phyloP scores from a whole-genome alignment of 106 monocot species.

The Allium sativum region DNA sequence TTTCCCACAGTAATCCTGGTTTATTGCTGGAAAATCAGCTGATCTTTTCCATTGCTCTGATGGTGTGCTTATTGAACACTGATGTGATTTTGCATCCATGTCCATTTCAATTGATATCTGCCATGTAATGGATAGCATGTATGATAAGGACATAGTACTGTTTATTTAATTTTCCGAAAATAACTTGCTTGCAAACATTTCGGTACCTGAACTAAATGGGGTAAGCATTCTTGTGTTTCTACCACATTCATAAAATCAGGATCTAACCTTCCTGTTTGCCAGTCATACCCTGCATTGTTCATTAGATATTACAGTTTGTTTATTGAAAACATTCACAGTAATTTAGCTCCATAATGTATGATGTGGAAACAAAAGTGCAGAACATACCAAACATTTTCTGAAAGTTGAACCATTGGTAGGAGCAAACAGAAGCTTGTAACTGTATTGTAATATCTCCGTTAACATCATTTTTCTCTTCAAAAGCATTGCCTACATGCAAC shows the following conservation, averaged over 20 bases:
- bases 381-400: slow-evolving; percentile 68
- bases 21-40: slow-evolving; percentile 75
- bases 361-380: no score
- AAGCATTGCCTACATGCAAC: slow-evolving; percentile 56
- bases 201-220: slow-evolving; percentile 50
- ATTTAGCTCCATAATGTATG: no score
- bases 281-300: slow-evolving; percentile 50
- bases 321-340: no score
- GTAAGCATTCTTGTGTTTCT: slow-evolving; percentile 31
- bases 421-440: slow-evolving; percentile 53
- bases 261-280: slow-evolving; percentile 47
- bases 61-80: slow-evolving; percentile 18
- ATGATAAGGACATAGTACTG: not conserved
- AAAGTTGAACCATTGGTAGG: slow-evolving; percentile 82
- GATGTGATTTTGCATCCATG: slow-evolving; percentile 8
- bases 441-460: slow-evolving; percentile 25
- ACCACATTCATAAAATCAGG: slow-evolving; percentile 62
- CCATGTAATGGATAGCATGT: not conserved
- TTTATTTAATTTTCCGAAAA: not conserved
- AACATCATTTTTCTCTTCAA: slow-evolving; percentile 28
- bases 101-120: slow-evolving; percentile 55
- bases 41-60: slow-evolving; percentile 37
- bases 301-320: not conserved
- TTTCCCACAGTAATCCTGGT: slow-evolving; percentile 35
- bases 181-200: no score